These are phyloP conservation scores for Trichosanthes cucumerina DNA, from an alignment of 306 rosid genomes.

Conservation along the genomic window DNA sequence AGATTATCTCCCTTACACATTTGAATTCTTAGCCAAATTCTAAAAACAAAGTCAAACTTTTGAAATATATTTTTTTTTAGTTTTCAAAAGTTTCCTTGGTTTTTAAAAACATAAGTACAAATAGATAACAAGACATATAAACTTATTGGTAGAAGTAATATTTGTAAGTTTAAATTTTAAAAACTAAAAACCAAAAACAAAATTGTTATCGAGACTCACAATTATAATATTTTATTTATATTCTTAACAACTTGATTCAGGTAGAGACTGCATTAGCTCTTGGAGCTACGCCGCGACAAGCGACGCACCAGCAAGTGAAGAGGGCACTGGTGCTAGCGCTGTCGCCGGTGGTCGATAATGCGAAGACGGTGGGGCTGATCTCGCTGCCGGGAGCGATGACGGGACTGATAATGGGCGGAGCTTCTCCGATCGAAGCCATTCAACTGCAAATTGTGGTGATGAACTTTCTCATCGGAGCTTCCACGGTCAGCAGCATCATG, in stretches of 20 bases:
- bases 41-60: no score
- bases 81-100: no score
- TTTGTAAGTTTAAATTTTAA: no score
- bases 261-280: slow-evolving; percentile 94
- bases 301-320: slow-evolving; percentile 77
- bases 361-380: slow-evolving; percentile 84
- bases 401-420: slow-evolving; percentile 97
- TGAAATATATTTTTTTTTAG: no score
- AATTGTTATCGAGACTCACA: no score
- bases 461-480: slow-evolving; percentile 91
- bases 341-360: slow-evolving; percentile 83
- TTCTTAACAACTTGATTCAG: slow-evolving; percentile 14
- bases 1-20: no score
- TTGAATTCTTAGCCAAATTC: no score
- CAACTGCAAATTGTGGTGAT: slow-evolving; percentile 88
- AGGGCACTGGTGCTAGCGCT: slow-evolving; percentile 64
- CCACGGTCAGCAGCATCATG: slow-evolving; percentile 78
- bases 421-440: slow-evolving; percentile 91
- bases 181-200: no score
- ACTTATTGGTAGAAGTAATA: no score
- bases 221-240: neutral
- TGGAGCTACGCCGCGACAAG: slow-evolving; percentile 91
- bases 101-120: no score
- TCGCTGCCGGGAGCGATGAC: slow-evolving; percentile 99
- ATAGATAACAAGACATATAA: no score